These are phyloP conservation scores for Epicoccum sorghinum DNA, from an alignment of 2,329 filamentous ascomycete species.

Conservation along the genomic window DNA sequence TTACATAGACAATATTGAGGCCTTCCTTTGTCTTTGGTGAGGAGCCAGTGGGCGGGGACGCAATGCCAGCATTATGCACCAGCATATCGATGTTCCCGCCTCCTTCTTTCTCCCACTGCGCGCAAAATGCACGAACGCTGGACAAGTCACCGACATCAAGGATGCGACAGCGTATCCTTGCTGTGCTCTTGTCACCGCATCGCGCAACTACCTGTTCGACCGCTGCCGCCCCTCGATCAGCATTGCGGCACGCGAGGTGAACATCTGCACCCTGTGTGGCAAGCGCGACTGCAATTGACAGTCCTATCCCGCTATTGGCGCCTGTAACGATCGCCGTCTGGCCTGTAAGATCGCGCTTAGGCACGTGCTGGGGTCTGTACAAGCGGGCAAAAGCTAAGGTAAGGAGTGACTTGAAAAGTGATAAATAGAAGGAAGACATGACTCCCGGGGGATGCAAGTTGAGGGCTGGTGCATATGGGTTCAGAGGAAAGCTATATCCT, in stretches of 20 bases:
- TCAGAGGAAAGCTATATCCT: no score
- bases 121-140: conserved; percentile 22
- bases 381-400: conserved; percentile 18
- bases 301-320: conserved; percentile 58
- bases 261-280: conserved; percentile 23
- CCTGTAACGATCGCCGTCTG: conserved; percentile 59
- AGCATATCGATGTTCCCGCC: conserved; percentile 20
- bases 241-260: conserved; percentile 23
- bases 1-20: conserved; percentile 15
- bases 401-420: conserved; percentile 8
- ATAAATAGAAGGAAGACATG: conserved; percentile 12
- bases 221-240: conserved; percentile 17
- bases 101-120: conserved; percentile 11
- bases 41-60: neutral
- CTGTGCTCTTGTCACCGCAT: neutral
- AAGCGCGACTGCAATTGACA: conserved; percentile 29
- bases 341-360: conserved; percentile 40
- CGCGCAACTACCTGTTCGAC: conserved; percentile 9
- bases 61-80: conserved; percentile 26
- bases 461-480: no score
- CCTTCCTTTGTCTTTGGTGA: conserved; percentile 10
- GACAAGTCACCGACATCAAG: conserved; percentile 18
- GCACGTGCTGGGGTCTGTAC: conserved; percentile 14
- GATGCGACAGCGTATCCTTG: conserved; percentile 14
- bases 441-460: neutral